Base-by-base conservation (phyloP, 2,329 filamentous ascomycete species). In the Lecanicillium sp. region DNA sequence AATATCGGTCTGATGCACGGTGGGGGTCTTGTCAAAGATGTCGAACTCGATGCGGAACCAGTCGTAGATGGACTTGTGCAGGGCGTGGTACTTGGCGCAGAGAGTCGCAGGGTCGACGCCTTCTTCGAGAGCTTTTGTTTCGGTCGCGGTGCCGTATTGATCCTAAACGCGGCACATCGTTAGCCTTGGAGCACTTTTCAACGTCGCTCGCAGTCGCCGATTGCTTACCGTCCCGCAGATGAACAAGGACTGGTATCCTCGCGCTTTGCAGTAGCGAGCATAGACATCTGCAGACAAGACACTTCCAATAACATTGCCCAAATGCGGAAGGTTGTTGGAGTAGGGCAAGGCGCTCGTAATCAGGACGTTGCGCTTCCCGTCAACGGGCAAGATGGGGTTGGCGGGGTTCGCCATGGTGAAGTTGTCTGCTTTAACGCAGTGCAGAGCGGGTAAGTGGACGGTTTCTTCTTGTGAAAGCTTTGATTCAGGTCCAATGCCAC, bases 41-140 rank as follows among this genome's bases (percentile, higher is more conserved):
- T 96, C 90, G 57, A 96, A 96, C 42, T 76, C 80, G 55, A 96
- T 90, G 56, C 88, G 79, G 67, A 98, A 98, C 87, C 90, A 95
- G 60, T 94, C 77, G 63, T 96, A 96, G 48, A 95, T 83, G 35
- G 84, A 85, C 52, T 87, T 80, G 65, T 95, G 90, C 43, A 94
- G 79, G 52, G 78, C 79, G 65, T 94, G 85, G 69, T 94, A 95
- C 67, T 95, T 94, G 63, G 85, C 78, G 68, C 90, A 95, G 11
- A 96, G 78, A 56, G 89, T 75, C 52, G 84, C 73, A 16, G 90
- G 88, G 11, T 82, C 87, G 46, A 88, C 70, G 12, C 83, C 82
- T 58, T 92, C 87, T 59, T 94, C 87, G 29, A 95, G 77, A 4
- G 90, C 90, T 67, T 94, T 95, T 18, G 90, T 95, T 64, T 95